Evolutionary conservation across 78 protist species (phyloP).

Genomic region (Planoprotostelium fungivorum): DNA sequence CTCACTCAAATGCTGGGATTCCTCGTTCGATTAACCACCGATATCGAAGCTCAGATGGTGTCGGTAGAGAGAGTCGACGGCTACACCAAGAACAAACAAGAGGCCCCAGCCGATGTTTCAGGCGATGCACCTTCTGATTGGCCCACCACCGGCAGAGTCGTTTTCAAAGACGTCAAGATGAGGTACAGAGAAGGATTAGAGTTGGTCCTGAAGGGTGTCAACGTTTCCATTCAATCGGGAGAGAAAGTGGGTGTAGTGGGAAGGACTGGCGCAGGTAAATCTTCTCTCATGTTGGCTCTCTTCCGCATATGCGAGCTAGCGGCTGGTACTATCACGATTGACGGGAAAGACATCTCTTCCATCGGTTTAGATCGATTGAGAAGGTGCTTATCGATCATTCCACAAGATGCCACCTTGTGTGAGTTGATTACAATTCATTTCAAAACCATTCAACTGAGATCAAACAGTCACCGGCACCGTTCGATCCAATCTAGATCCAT

Average conservation of each 20-base stretch:
- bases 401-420: slow-evolving; percentile 88
- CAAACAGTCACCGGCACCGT: slow-evolving; percentile 77
- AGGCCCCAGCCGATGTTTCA: slow-evolving; percentile 28
- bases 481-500: slow-evolving; percentile 66
- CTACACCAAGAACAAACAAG: slow-evolving; percentile 27
- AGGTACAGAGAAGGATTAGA: slow-evolving; percentile 70
- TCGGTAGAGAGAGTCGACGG: slow-evolving; percentile 64
- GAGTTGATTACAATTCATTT: too few species aligned
- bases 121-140: slow-evolving; percentile 30
- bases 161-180: slow-evolving; percentile 57
- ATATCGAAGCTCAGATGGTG: slow-evolving; percentile 43
- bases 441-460: too few species aligned
- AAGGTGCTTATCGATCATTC: slow-evolving; percentile 78
- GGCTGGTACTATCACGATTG: slow-evolving; percentile 41
- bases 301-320: slow-evolving; percentile 64
- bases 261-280: slow-evolving; percentile 87
- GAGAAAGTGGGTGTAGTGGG: slow-evolving; percentile 86
- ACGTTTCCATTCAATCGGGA: slow-evolving; percentile 18
- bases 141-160: slow-evolving; percentile 71
- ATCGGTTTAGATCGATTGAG: slow-evolving; percentile 64
- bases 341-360: slow-evolving; percentile 58
- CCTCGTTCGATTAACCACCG: slow-evolving; percentile 59
- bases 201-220: slow-evolving; percentile 58
- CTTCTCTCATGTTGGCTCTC: slow-evolving; percentile 53
- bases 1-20: slow-evolving; percentile 44